Percentiles rank a stretch among this genome's conserved stretches.
phyloP scores from a whole-genome alignment of 345 rosid species.

The Tarenaya hassleriana region DNA sequence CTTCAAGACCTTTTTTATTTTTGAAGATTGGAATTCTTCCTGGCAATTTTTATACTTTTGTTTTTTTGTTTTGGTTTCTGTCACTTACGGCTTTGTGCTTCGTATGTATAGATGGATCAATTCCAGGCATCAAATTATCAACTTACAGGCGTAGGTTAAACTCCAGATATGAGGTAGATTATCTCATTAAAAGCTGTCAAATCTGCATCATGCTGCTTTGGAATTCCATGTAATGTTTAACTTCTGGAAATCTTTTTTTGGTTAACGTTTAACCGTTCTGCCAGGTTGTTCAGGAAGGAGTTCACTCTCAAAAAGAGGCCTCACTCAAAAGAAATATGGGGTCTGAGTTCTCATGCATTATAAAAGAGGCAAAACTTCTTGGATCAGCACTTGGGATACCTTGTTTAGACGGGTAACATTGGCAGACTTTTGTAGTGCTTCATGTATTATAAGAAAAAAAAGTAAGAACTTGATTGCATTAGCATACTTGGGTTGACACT shows the following conservation, averaged over 20 bases:
- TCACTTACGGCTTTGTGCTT: background rate
- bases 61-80: background rate
- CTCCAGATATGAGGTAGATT: constrained; percentile 47
- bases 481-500: background rate
- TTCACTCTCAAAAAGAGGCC: constrained; percentile 33
- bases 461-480: background rate
- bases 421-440: too few relatives aligned
- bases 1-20: too few relatives aligned
- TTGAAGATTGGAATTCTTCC: too few relatives aligned
- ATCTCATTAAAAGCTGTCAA: constrained; percentile 1
- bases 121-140: constrained; percentile 81
- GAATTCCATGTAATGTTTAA: background rate
- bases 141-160: constrained; percentile 70
- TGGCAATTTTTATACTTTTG: background rate
- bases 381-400: constrained; percentile 80
- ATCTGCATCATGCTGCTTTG: background rate
- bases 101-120: constrained; percentile 62
- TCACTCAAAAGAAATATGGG: constrained; percentile 84
- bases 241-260: background rate
- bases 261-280: constrained; percentile 20
- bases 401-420: constrained; percentile 78
- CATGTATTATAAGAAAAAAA: background rate
- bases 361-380: constrained; percentile 75
- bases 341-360: constrained; percentile 81
- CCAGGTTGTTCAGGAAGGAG: constrained; percentile 47